Evolutionary conservation across 768 basidiomycete species (phyloP), one percentile per base, ranked within the genome.

Genomic region (Polyporus arcularius): DNA sequence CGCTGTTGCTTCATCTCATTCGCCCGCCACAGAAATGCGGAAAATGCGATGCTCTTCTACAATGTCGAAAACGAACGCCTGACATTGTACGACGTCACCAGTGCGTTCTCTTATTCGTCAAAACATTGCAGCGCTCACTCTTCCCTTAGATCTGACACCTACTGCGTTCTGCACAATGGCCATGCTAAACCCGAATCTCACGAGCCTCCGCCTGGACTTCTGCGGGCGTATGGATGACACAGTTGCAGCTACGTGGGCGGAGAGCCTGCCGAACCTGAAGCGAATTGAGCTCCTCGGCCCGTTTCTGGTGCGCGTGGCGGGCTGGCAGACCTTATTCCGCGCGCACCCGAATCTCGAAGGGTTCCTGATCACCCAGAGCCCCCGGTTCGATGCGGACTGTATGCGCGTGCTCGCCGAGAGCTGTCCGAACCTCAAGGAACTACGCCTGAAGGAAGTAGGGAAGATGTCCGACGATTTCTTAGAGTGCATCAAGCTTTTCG

Each of bases 21-120:
- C 4, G 50, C 52, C 14, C 14, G 7, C 50, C 64, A 7, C 10
- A 55, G 58, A 35, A 58, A 47, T 28, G 54, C 18, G 39, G 57
- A 94, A 94, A 61, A 95, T 88, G 92, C 84, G 0, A 82, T 80
- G 26, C 76, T 99, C 11, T 98, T 99, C 75, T 96, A 97, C 69
- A 87, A 87, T 59, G 76, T 84, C 1, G 74, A 82, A 26, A 89
- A 94, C 63, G 79, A 80, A 4, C 80, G 76, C 9, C 77, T 99
- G 38, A 84, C 81, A 0, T 74, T 99, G 41, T 96, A 92, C 68
- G 97, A 99, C 74, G 90, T 87, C 43, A 97, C 96, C 0, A 88
- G 94, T 96, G 71, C 65, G 90, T 75, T 11, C 39, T 50, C 2
- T 57, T 26, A 4, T 48, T 12, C 43, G 15, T 40, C 50, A 54